Evolutionary conservation across 106 monocot species (phyloP).

Genomic region (Xerophyta viscosa): DNA sequence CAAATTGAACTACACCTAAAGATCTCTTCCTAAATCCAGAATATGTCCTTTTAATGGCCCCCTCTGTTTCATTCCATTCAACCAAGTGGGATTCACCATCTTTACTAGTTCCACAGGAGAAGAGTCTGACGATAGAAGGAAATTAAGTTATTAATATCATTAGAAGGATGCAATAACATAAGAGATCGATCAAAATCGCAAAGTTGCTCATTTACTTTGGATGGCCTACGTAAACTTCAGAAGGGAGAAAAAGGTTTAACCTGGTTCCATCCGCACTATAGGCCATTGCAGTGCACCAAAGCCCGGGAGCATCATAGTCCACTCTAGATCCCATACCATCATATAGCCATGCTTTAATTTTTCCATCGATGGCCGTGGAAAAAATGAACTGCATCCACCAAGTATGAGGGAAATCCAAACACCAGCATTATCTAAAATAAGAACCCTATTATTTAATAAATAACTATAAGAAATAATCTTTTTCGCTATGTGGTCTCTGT

Average conservation of each 20-base stretch:
- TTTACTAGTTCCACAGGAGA: slow-evolving; percentile 83
- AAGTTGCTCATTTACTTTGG: no score
- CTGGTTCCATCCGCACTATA: slow-evolving; percentile 93
- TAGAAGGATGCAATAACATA: background rate
- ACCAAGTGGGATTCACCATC: slow-evolving; percentile 79
- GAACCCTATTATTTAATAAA: background rate
- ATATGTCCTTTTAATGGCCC: slow-evolving; percentile 70
- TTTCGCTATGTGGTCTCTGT: no score
- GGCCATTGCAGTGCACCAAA: slow-evolving; percentile 90
- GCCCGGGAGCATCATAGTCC: slow-evolving; percentile 94
- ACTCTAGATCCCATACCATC: slow-evolving; percentile 79
- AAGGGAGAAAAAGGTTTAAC: slow-evolving; percentile 21
- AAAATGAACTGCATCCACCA: slow-evolving; percentile 74
- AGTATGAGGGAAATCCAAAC: slow-evolving; percentile 4
- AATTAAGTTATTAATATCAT: background rate
- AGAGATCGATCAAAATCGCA: no score
- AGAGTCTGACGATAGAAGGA: slow-evolving; percentile 35
- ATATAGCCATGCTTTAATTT: slow-evolving; percentile 98
- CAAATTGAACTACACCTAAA: slow-evolving; percentile 72
- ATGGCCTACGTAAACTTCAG: background rate
- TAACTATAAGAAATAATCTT: no score
- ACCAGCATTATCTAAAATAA: no score
- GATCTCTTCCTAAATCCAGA: slow-evolving; percentile 61
- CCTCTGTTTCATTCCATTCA: slow-evolving; percentile 89
- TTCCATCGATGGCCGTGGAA: slow-evolving; percentile 86